A percentile compares a stretch with the other conserved stretches of the same genome.
These are phyloP conservation scores for Gyrodon lividus DNA, from an alignment of 768 basidiomycete genomes.

Conservation along the genomic window DNA sequence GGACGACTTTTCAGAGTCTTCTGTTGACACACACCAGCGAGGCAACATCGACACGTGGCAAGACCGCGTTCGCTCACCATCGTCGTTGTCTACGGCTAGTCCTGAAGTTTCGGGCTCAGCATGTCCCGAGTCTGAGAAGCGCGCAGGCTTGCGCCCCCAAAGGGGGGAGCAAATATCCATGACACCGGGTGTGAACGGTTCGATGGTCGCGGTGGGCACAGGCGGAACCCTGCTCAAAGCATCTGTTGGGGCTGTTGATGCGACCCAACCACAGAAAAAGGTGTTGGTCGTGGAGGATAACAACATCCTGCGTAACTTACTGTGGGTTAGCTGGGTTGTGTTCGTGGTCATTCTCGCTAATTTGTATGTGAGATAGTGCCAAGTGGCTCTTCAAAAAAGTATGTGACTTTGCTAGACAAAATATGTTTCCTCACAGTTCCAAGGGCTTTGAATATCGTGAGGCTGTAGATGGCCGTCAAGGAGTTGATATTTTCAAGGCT, in stretches of 20 bases:
- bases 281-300: slow-evolving; percentile 93
- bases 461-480: slow-evolving; percentile 83
- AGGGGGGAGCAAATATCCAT: slow-evolving; percentile 13
- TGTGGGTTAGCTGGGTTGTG: slow-evolving; percentile 49
- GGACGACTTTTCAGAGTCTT: slow-evolving; percentile 20
- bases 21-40: slow-evolving; percentile 26
- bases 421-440: slow-evolving; percentile 2
- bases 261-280: slow-evolving; percentile 46
- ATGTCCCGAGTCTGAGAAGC: slow-evolving; percentile 30
- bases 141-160: slow-evolving; percentile 20
- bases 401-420: background rate
- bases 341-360: slow-evolving; percentile 10
- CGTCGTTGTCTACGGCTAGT: slow-evolving; percentile 3
- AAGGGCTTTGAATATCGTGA: slow-evolving; percentile 75
- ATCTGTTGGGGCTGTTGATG: slow-evolving; percentile 53
- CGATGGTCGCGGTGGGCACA: slow-evolving; percentile 53
- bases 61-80: slow-evolving; percentile 10
- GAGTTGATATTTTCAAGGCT: slow-evolving; percentile 69
- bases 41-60: slow-evolving; percentile 35
- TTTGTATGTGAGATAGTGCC: slow-evolving; percentile 36
- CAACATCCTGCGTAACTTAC: slow-evolving; percentile 73
- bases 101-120: slow-evolving; percentile 15
- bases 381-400: slow-evolving; percentile 66
- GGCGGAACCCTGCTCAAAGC: slow-evolving; percentile 71
- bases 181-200: slow-evolving; percentile 22